Percentiles rank a stretch among this genome's conserved stretches.
Conservation (phyloP, 257 asterid species). For the Craterostigma plantagineum region DNA sequence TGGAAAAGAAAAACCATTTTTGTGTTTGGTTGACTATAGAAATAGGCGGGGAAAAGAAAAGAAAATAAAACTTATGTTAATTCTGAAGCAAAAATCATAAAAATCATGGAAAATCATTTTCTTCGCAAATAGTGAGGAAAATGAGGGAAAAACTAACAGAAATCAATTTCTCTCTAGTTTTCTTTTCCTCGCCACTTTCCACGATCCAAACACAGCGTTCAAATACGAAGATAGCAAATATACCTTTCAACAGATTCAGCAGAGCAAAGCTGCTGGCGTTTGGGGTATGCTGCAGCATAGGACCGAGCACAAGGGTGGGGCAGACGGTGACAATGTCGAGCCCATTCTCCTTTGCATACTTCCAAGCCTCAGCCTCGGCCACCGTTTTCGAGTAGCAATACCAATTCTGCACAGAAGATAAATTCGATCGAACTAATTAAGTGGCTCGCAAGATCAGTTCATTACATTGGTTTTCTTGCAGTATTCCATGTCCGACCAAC, state of each 20-base stretch:
- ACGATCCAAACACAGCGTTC: too few relatives aligned
- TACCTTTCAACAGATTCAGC: conserved; percentile 52
- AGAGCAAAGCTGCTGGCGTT: conserved; percentile 51
- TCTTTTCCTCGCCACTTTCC: too few relatives aligned
- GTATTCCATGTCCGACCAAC: conserved; percentile 78
- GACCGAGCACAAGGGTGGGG: conserved; percentile 52
- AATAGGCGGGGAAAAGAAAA: too few relatives aligned
- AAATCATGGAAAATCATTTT: too few relatives aligned
- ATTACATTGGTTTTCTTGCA: conserved; percentile 54
- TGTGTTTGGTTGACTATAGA: too few relatives aligned
- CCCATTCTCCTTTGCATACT: conserved; percentile 37
- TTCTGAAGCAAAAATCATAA: too few relatives aligned
- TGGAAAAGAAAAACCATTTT: too few relatives aligned
- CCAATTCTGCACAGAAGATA: conserved; percentile 43
- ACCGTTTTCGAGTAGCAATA: conserved; percentile 54
- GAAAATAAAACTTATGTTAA: too few relatives aligned
- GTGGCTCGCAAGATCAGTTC: background rate
- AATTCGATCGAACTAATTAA: background rate
- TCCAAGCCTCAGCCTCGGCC: conserved; percentile 55
- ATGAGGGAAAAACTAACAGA: too few relatives aligned
- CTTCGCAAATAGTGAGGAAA: too few relatives aligned
- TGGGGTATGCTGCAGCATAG: conserved; percentile 36
- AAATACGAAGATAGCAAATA: background rate
- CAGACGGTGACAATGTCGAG: conserved; percentile 41
- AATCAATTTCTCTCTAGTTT: too few relatives aligned